Conservation (phyloP, 208 protist species). For the Leishmania amazonensis region DNA sequence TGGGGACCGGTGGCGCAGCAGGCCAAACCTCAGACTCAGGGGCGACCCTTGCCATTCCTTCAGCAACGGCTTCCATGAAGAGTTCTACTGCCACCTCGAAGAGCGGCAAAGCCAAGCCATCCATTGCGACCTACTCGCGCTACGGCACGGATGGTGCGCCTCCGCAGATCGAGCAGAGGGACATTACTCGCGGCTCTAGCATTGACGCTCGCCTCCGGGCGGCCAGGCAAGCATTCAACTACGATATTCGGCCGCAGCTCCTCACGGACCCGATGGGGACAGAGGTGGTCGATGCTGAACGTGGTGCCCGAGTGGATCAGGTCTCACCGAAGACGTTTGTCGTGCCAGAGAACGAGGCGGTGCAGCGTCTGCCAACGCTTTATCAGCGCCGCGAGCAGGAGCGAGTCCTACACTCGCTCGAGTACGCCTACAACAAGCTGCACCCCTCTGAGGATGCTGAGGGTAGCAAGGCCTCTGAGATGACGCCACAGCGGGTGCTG, state of each 20-base stretch:
- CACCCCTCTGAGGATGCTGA: slow-evolving; percentile 26
- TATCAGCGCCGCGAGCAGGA: slow-evolving; percentile 85
- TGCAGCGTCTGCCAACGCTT: slow-evolving; percentile 70
- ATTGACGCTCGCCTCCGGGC: slow-evolving; percentile 21
- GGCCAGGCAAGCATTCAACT: slow-evolving; percentile 44
- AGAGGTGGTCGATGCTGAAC: slow-evolving; percentile 64
- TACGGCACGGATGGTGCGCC: slow-evolving; percentile 29
- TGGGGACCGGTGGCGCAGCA: slow-evolving; percentile 6
- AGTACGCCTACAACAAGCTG: slow-evolving; percentile 81
- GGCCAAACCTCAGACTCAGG: not conserved
- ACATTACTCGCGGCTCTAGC: not conserved
- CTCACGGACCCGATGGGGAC: slow-evolving; percentile 56
- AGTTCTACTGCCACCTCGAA: not conserved
- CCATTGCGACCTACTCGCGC: slow-evolving; percentile 28
- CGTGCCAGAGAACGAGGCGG: slow-evolving; percentile 70
- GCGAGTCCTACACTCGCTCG: slow-evolving; percentile 75
- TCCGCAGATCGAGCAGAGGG: slow-evolving; percentile 14
- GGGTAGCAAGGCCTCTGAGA: slow-evolving; percentile 1
- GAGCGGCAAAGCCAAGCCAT: slow-evolving; percentile 3
- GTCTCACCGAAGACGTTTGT: slow-evolving; percentile 50
- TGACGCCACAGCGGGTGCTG: slow-evolving; percentile 52
- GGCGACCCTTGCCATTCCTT: slow-evolving; percentile 13
- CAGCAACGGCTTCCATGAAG: not conserved
- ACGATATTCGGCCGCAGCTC: slow-evolving; percentile 87
- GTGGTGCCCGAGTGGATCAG: slow-evolving; percentile 48